Base-by-base conservation (phyloP, 495 filamentous ascomycete species). In the Neurospora sp. region DNA sequence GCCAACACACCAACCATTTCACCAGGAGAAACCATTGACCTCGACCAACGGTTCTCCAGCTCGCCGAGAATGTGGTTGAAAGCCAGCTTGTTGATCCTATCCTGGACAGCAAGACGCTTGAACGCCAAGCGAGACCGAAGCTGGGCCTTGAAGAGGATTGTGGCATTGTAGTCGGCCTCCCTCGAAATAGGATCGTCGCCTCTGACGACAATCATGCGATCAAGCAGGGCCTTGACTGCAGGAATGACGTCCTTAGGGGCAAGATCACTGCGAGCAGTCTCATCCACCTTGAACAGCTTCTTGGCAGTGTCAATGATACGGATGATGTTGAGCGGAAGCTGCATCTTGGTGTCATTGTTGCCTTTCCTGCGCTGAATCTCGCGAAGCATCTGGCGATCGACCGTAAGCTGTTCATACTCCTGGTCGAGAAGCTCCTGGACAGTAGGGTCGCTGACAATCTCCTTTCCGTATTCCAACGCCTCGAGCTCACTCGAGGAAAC, bases 1-100 rank as follows among this genome's bases (percentile, higher is more conserved):
- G 96, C 96, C 77, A 99, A 87, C 40, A 98, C 96, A 80, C 96
- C 96, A 71, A 98, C 96, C 96, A 99, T 99, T 81, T 99, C 96
- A 75, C 96, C 96, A 40, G 96, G 93, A 74, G 89, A 90, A 42
- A 96, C 96, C 71, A 88, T 85, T 61, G 96, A 89, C 77, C 89
- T 88, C 22, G 89, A 85, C 86, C 97, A 99, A 47, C 93, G 88
- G 77, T 84, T 91, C 84, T 98, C 93, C 44, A 98, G 85, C 74
- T 97, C 94, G 74, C 96, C 96, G 39, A 99, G 79, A 69, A 98
- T 90, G 79, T 97, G 93, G 69, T 95, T 91, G 79, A 99, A 94
- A 3, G 96, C 95, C 53, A 97, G 87, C 79, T 93, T 97, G 83
- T 93, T 96, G 74, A 98, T 84, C 27, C 89, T 90, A 75, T 96